Evolutionary conservation across 495 filamentous ascomycete species (phyloP), one percentile per base, ranked within the genome.

Genomic region (Neurospora sp.): DNA sequence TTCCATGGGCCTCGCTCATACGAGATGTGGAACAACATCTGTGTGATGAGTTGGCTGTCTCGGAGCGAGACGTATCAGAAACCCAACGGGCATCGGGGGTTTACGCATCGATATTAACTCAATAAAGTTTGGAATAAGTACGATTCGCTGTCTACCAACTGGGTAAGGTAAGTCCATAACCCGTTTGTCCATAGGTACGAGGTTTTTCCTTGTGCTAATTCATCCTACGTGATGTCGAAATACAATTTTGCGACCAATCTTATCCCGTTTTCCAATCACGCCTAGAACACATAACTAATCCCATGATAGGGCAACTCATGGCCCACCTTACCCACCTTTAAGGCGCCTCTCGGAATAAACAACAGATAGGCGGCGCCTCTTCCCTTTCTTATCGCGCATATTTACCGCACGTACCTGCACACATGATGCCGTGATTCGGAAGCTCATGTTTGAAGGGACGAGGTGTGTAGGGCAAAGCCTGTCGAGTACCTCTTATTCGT

Each of bases 1-100:
- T 14, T 54, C 46, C 20, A 23, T 23, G 4, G 20, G 5, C 5
- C 5, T 11, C 12, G 11, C 5, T 46, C 42, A 20, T 46, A 46
- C 42, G 42, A 46, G 7, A 23, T 54, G 46, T 54, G 4, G 20
- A 54, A 54, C 46, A 27, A 0, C 46, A 54, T 27, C 72, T 73
- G 62, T 70, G 66, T 40, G 72, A 71, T 49, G 40, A 73, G 72
- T 16, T 73, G 66, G 39, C 72, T 70, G n/a, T 23, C n/a, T 73
- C 40, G 8, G 49, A 39, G 16, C 16, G 31, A 35, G 38, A n/a
- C 4, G 16, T 46, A 69, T 14, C 39, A 18, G 46, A 54, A 54
- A 54, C 20, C 46, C 20, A 54, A 54, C 9, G 20, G 20, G n/a
- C n/a, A 49, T 23, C n/a, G 44, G 23, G 12, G 5, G 11, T 60